These are phyloP conservation scores for Lepiota brunneoincarnata DNA, from an alignment of 768 basidiomycete species.

Conservation along the genomic window DNA sequence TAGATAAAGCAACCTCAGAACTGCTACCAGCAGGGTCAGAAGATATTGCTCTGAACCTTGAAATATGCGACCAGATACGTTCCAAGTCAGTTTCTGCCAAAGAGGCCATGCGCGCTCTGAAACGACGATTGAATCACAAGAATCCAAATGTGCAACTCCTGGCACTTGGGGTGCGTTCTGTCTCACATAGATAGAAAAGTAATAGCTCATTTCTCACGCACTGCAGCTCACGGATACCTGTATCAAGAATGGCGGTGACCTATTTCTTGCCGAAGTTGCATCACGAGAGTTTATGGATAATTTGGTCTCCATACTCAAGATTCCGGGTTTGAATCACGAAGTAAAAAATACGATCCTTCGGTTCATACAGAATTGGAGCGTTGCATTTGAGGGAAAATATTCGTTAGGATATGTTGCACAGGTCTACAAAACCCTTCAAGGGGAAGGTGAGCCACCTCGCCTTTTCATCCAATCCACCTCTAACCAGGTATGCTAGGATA, in stretches of 20 bases:
- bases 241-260: constrained; percentile 96
- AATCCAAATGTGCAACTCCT: constrained; percentile 95
- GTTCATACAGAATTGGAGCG: constrained; percentile 90
- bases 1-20: constrained; percentile 95
- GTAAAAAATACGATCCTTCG: constrained; percentile 80
- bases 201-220: constrained; percentile 1
- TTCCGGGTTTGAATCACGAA: constrained; percentile 71
- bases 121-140: constrained; percentile 85
- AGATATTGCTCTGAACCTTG: constrained; percentile 90
- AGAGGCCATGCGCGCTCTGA: constrained; percentile 85
- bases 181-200: not conserved
- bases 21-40: constrained; percentile 78
- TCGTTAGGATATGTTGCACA: constrained; percentile 72
- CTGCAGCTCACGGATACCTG: constrained; percentile 82
- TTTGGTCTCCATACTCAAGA: constrained; percentile 82
- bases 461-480: constrained; percentile 2
- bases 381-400: constrained; percentile 83
- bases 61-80: constrained; percentile 96
- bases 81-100: constrained; percentile 85
- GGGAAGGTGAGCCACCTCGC: constrained; percentile 58
- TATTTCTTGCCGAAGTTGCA: constrained; percentile 80
- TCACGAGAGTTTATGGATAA: constrained; percentile 95
- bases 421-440: constrained; percentile 72
- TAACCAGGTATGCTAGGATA: constrained; percentile 46
- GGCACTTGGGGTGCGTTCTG: constrained; percentile 71